Conservation (phyloP, 208 protist species). For the Crithidia fasciculata region DNA sequence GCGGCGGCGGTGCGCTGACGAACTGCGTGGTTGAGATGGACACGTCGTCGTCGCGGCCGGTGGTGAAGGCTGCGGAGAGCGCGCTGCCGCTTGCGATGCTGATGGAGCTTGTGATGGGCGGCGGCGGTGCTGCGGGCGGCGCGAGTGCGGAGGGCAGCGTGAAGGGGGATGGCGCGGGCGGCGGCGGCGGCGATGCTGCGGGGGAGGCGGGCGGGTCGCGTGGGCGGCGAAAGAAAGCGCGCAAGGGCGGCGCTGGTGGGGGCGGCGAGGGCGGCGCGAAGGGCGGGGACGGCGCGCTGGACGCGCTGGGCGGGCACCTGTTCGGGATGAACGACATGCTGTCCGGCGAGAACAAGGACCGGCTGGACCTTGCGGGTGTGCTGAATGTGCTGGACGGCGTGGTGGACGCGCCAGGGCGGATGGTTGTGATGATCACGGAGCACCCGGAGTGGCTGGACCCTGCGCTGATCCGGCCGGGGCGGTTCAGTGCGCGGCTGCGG, state of each 20-base stretch:
- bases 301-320: constrained; percentile 12
- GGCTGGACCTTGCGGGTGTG: constrained; percentile 85
- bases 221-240: not conserved
- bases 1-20: constrained; percentile 20
- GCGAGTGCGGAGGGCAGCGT: not conserved
- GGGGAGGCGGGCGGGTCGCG: not conserved
- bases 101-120: constrained; percentile 20
- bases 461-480: constrained; percentile 87
- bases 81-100: constrained; percentile 26
- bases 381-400: constrained; percentile 92
- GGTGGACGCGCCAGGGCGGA: constrained; percentile 85
- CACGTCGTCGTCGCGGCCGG: constrained; percentile 27
- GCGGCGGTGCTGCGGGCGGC: constrained; percentile 8
- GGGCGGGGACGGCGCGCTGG: not conserved
- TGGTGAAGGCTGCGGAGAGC: constrained; percentile 14
- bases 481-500: constrained; percentile 73
- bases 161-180: not conserved
- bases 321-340: constrained; percentile 16
- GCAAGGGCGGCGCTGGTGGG: not conserved
- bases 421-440: constrained; percentile 90
- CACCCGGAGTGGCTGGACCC: constrained; percentile 88
- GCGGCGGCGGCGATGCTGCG: not conserved
- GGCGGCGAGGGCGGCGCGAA: constrained; percentile 8
- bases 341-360: constrained; percentile 43
- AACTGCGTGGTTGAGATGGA: constrained; percentile 34